Evolutionary conservation across 148 eudicot species (phyloP), one percentile per base, ranked within the genome.

Genomic region (Linanthus parryae): DNA sequence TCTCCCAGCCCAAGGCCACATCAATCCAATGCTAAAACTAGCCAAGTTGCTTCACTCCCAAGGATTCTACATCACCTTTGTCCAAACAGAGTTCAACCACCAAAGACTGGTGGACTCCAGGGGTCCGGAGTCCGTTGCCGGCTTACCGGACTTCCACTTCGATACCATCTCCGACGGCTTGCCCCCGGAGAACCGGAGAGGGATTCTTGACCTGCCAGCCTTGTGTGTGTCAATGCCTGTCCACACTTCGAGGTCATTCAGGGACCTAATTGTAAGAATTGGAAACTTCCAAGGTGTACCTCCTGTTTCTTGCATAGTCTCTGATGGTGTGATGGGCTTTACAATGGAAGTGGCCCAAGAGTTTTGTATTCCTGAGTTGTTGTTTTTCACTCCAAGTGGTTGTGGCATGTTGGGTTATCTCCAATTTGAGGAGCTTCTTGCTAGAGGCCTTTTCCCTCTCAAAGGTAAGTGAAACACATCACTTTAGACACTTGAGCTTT

Each of bases 1-100:
- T 14, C 66, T 24, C 33, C 85, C 90, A 17, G 73, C 81, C 0
- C 83, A 83, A 58, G 91, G 91, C 61, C 91, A 84, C 61, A 65
- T 84, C 8, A 71, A 44, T 55, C 84, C 87, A 0, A 74, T 84
- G 80, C 63, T 80, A 6, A 67, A 69, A 57, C 56, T 84, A 15
- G 73, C 84, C 1, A 77, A 72, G 27, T 69, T 84, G 36, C 75
- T 84, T 8, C 77, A 77, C 61, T 30, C 29, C 40, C 48, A 40
- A 6, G 21, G 21, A 1, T 80, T 84, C 56, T 54, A 56, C 61
- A 50, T 84, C 24, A 77, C 87, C 57, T 84, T 80, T 43, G 74
- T 84, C 23, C 58, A 77, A 71, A 69, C 77, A 5, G 67, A 63
- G 2, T 68, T 45, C 66, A 80, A 65, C 69, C 77, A 73, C 70